These are phyloP conservation scores for Plasmodium coatneyi DNA, from an alignment of 169 alveolate species.

Conservation along the genomic window DNA sequence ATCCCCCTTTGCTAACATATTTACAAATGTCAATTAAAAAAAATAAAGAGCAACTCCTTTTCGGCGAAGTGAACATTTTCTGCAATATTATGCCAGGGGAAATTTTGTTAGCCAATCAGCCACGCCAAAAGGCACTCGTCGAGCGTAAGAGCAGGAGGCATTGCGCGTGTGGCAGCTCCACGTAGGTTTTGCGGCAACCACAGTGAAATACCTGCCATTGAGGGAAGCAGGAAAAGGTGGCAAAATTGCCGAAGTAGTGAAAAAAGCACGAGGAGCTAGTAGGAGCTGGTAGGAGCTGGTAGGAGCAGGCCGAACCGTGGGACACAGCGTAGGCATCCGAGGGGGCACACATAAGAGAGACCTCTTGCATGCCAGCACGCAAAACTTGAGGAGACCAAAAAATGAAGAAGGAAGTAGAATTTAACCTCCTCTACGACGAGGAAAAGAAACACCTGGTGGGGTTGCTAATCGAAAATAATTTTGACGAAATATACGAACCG, in stretches of 20 bases:
- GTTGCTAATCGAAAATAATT: slow-evolving; percentile 61
- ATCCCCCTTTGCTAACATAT: not conserved
- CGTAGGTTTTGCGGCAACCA: not conserved
- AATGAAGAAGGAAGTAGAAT: slow-evolving; percentile 59
- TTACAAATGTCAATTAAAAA: not conserved
- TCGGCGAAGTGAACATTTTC: not conserved
- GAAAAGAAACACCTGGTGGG: slow-evolving; percentile 55
- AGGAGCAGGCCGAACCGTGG: not conserved
- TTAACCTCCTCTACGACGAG: slow-evolving; percentile 50
- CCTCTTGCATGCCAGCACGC: not conserved
- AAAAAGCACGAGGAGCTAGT: not conserved
- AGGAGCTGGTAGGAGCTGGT: too few relatives aligned
- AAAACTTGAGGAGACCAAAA: not conserved
- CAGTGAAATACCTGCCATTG: not conserved
- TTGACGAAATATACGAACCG: slow-evolving; percentile 69
- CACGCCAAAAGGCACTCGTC: not conserved
- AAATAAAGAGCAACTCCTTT: not conserved
- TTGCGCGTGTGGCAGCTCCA: not conserved
- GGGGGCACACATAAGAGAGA: not conserved
- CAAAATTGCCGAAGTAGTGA: not conserved
- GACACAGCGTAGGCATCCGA: not conserved
- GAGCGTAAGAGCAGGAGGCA: not conserved
- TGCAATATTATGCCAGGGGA: not conserved
- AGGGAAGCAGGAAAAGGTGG: not conserved
- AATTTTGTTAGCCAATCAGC: not conserved